These are phyloP conservation scores for Boletales sp. DNA, from an alignment of 768 basidiomycete genomes.

Conservation along the genomic window DNA sequence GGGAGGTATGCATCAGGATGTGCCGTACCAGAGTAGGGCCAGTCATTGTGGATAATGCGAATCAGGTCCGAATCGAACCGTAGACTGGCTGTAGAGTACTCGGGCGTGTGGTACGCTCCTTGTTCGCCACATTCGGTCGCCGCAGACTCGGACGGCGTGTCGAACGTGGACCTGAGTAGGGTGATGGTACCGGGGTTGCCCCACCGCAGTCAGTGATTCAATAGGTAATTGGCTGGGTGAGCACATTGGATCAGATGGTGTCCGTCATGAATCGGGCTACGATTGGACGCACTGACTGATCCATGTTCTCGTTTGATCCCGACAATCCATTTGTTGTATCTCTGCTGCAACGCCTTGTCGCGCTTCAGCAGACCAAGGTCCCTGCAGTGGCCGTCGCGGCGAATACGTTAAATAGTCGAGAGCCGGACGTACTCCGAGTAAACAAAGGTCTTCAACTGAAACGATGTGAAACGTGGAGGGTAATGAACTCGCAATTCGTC, in stretches of 20 bases:
- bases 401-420: not conserved
- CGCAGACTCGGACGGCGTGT: conserved; percentile 27
- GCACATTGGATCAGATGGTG: not conserved
- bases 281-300: conserved; percentile 49
- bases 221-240: conserved; percentile 61
- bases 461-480: conserved; percentile 74
- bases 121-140: not conserved
- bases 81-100: conserved; percentile 65
- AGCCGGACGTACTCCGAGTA: conserved; percentile 60
- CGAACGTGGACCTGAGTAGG: conserved; percentile 52
- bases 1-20: too few species aligned
- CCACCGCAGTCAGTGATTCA: conserved; percentile 70
- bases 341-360: conserved; percentile 60
- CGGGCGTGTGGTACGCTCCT: conserved; percentile 34
- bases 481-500: conserved; percentile 68
- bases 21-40: conserved; percentile 91
- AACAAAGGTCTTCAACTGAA: conserved; percentile 70
- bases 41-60: conserved; percentile 78
- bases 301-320: conserved; percentile 60
- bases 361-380: conserved; percentile 80
- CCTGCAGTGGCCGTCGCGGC: conserved; percentile 33
- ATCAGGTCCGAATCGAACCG: conserved; percentile 46
- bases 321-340: conserved; percentile 59
- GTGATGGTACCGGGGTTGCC: conserved; percentile 64
- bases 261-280: too few species aligned